Evolutionary conservation across 495 filamentous ascomycete genomes (phyloP), one percentile per base, ranked within the genome.

Genomic region (Lepidopterella palustris): DNA sequence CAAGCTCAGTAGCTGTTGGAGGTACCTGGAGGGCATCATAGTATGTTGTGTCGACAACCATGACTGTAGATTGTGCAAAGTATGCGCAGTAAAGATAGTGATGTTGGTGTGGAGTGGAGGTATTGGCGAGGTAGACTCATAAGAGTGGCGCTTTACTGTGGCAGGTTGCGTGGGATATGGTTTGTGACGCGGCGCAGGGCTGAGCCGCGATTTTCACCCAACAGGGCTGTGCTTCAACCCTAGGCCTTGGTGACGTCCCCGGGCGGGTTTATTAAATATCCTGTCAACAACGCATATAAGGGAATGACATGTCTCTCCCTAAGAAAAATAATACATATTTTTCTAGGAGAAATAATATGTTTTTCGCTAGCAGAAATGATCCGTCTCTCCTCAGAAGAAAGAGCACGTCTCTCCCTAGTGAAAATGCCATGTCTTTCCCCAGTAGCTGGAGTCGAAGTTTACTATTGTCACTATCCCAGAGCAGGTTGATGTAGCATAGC

Each of bases 1-100:
- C 95, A 6, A 97, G 84, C 71, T 95, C 90, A 56, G 90, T 87
- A 18, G 93, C 95, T 10, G 85, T 89, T 42, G 92, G 87, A 71
- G 84, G 82, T 67, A 99, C 95, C 58, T 87, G 88, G 13, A 99
- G 80, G 65, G 82, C 84, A 72, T 98, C 95, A 74, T 98, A 98
- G 74, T 72, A 76, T 42, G 67, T 67, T 29, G 73, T 76, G 28
- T 76, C 73, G 29, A 70, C 72, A 25, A 76, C 73, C 72, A 74
- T 75, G 23, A 21, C 21, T 50, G 23, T 52, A 27, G 28, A n/a
- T n/a, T n/a, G n/a, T n/a, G n/a, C n/a, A n/a, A 28, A 13, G 32
- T 56, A 56, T 53, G 18, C 2, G 29, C 13, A 57, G 24, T 21
- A 45, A 52, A 23, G 0, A 28, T 20, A 55, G 32, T n/a, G 18